Conservation (phyloP, 257 asterid species). For the Penstemon davidsonii region DNA sequence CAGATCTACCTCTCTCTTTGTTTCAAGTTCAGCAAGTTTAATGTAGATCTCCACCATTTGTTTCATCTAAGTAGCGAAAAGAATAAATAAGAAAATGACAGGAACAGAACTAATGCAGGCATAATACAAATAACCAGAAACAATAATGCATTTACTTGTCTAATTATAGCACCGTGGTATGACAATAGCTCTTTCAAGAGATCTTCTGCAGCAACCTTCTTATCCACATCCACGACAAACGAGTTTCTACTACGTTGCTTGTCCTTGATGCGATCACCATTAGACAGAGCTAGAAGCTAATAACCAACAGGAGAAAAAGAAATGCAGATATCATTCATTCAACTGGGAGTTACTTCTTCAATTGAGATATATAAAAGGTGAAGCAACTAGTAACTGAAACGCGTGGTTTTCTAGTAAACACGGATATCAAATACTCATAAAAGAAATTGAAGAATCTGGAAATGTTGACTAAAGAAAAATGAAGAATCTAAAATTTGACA, state of each 20-base stretch:
- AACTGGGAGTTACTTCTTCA: neutral
- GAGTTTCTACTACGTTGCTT: conserved; percentile 94
- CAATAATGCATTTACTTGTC: conserved; percentile 56
- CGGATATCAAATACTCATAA: conserved; percentile 12
- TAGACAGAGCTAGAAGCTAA: conserved; percentile 91
- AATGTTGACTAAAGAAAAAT: neutral
- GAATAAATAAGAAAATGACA: conserved; percentile 21
- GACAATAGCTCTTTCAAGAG: conserved; percentile 74
- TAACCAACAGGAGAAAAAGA: conserved; percentile 28
- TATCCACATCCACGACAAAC: conserved; percentile 90
- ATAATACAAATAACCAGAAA: conserved; percentile 19
- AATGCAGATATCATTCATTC: conserved; percentile 20
- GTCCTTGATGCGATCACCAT: conserved; percentile 98
- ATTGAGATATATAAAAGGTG: conserved; percentile 22
- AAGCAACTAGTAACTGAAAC: conserved; percentile 11
- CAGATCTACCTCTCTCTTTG: conserved; percentile 78
- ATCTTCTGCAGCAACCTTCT: conserved; percentile 93
- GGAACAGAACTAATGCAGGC: conserved; percentile 21
- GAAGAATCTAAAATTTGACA: conserved; percentile 3
- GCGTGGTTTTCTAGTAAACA: conserved; percentile 17
- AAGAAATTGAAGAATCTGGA: neutral
- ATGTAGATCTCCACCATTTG: conserved; percentile 99
- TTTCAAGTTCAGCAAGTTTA: conserved; percentile 96
- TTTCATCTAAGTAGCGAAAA: conserved; percentile 64
- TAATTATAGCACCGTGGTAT: conserved; percentile 72